Evolutionary conservation across 495 filamentous ascomycete genomes (phyloP), one percentile per base, ranked within the genome.

Genomic region (Penicillium simplicissimum): DNA sequence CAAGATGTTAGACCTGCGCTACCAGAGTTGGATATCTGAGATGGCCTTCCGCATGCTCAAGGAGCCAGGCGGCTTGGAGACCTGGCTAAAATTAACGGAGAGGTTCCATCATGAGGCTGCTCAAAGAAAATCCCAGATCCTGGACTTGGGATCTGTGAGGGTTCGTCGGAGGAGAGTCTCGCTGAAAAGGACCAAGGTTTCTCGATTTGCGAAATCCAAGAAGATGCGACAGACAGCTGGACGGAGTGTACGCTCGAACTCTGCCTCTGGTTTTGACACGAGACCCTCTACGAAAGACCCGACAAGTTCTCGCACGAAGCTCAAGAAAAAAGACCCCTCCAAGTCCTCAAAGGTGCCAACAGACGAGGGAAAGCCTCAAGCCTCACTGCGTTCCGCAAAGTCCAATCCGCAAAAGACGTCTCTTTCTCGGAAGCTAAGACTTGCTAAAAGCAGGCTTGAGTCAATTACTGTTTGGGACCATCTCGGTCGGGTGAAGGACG

Each of bases 111-210:
- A 45, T 14, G 6, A 25, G 14, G 36, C 19, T 0, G 53, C 35
- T 9, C n/a, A 25, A 33, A 38, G 55, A 48, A 34, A 43, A 35
- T 57, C 55, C 15, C 55, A 31, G 25, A 25, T 57, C 8, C 55
- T 33, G 38, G 40, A 57, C 10, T 23, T 57, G 17, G 55, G 55
- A 5, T 23, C 38, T 15, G 40, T 47, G 25, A 21, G 31, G 31
- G 23, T 47, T 31, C 23, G 40, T 23, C 34, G 25, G 28, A 45
- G 37, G 11, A 23, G 53, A n/a, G 53, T 25, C 25, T 40, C 21
- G 17, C 53, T 17, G 21, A 33, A n/a, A 19, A 55, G 15, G n/a
- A 21, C 35, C 15, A 55, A 31, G 13, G 6, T 33, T 28, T 55
- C 53, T 25, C 53, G 53, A 8, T n/a, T 23, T 13, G 14, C 51